phyloP scores from a whole-genome alignment of 768 basidiomycete species.

The Agaricus sinodeliciosus region DNA sequence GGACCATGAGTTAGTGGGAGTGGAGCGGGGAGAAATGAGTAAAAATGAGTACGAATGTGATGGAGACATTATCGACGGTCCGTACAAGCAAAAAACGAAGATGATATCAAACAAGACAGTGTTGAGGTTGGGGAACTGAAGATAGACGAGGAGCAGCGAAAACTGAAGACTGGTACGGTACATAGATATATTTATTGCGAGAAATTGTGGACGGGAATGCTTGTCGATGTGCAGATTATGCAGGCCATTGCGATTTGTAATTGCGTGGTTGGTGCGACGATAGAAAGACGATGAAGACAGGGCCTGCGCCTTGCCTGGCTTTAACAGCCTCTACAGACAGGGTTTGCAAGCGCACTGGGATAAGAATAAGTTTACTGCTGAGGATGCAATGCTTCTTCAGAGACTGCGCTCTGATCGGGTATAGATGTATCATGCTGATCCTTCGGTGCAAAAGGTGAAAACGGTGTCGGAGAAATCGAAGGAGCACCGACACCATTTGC shows the following conservation, averaged over 20 bases:
- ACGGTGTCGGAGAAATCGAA: conserved; percentile 19
- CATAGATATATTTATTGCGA: conserved; percentile 16
- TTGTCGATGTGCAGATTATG: conserved; percentile 11
- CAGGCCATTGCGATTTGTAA: conserved; percentile 13
- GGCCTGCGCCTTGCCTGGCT: conserved; percentile 28
- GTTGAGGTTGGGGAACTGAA: conserved; percentile 13
- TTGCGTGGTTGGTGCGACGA: conserved; percentile 17
- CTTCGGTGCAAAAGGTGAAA: conserved; percentile 32
- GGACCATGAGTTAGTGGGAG: conserved; percentile 1
- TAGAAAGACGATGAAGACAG: conserved; percentile 15
- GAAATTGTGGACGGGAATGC: conserved; percentile 12
- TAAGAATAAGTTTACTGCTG: conserved; percentile 23
- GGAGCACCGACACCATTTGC: conserved; percentile 16
- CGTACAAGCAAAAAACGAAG: conserved; percentile 3
- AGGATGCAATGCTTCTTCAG: conserved; percentile 29
- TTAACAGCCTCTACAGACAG: conserved; percentile 40
- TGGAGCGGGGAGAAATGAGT: conserved; percentile 7
- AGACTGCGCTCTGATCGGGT: conserved; percentile 27
- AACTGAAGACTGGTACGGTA: conserved; percentile 14
- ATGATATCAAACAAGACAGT: conserved; percentile 4
- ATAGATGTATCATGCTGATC: conserved; percentile 26
- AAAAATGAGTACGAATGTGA: conserved; percentile 8
- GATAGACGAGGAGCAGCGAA: conserved; percentile 13
- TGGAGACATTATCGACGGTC: conserved; percentile 4
- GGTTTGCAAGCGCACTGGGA: conserved; percentile 17